phyloP scores from a whole-genome alignment of 164 flowering plant species.

The Piper longum region DNA sequence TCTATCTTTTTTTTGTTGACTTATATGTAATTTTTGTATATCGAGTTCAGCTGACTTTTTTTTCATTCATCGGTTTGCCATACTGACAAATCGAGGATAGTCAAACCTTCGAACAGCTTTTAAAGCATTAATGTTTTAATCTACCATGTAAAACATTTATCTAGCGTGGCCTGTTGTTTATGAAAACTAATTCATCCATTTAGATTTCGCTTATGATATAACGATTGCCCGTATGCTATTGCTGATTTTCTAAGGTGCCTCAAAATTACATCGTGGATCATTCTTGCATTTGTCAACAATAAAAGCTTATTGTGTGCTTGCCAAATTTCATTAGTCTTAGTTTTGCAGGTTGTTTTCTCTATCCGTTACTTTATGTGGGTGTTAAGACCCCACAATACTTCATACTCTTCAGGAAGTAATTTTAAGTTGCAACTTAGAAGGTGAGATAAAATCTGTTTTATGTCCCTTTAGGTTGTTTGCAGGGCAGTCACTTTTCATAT shows the following conservation, averaged over 20 bases:
- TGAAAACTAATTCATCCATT: neutral
- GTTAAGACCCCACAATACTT: conserved; percentile 12
- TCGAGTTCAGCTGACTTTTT: no score
- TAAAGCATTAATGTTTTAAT: no score
- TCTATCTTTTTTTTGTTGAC: neutral
- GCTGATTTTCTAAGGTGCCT: conserved; percentile 2
- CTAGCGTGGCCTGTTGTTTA: neutral
- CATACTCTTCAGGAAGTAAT: conserved; percentile 10
- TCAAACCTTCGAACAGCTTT: no score
- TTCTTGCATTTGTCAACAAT: neutral
- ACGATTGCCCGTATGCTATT: neutral
- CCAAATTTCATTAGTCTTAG: conserved; percentile 13
- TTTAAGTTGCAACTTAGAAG: conserved; percentile 14
- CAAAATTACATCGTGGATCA: neutral
- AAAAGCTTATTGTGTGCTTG: neutral
- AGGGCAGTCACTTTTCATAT: neutral
- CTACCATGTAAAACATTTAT: no score
- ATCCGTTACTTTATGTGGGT: conserved; percentile 13
- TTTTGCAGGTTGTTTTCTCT: conserved; percentile 28
- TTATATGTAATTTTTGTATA: no score
- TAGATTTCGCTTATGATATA: neutral
- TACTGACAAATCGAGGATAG: no score
- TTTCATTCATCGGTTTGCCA: no score
- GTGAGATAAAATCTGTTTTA: conserved; percentile 17
- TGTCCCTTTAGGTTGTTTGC: neutral